A percentile compares a stretch with the other conserved stretches of the same genome.
Evolutionary conservation across 306 rosid species (phyloP).

Genomic region (Spatholobus suberectus): DNA sequence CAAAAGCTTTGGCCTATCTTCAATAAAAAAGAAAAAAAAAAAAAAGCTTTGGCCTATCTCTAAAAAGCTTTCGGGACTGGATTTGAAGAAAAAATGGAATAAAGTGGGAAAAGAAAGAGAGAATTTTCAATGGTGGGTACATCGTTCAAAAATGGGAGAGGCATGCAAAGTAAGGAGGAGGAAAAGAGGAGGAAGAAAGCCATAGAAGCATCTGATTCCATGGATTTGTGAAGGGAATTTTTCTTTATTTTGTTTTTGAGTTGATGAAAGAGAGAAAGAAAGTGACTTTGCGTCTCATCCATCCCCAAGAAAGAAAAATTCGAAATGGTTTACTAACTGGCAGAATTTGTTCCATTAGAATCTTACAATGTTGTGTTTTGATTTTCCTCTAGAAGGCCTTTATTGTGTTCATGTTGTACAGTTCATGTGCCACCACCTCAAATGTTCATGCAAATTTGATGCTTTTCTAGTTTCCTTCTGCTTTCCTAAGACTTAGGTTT

Average conservation of each 20-base stretch:
- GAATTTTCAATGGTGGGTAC: conserved; percentile 19
- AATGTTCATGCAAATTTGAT: conserved; percentile 5
- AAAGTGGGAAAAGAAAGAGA: conserved; percentile 20
- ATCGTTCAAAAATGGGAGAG: conserved; percentile 34
- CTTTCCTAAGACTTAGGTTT: conserved; percentile 15
- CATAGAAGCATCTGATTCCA: conserved; percentile 74
- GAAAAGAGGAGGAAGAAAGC: conserved; percentile 48
- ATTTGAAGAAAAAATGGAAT: not conserved
- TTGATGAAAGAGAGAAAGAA: conserved; percentile 47
- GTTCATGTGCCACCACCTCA: conserved; percentile 29
- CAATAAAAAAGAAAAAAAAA: too few species aligned
- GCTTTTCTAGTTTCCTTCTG: conserved; percentile 7
- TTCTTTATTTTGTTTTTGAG: conserved; percentile 19
- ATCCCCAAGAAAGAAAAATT: conserved; percentile 54
- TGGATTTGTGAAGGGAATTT: conserved; percentile 42
- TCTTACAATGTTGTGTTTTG: conserved; percentile 45
- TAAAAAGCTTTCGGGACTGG: not conserved
- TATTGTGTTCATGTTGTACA: conserved; percentile 36
- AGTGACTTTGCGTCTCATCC: conserved; percentile 62
- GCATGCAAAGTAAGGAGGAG: conserved; percentile 38
- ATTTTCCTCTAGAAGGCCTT: conserved; percentile 44
- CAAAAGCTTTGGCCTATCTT: not conserved
- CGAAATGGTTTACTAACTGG: conserved; percentile 55
- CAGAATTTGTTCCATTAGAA: conserved; percentile 64
- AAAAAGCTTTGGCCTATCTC: not conserved